Evolutionary conservation across 169 alveolate genomes (phyloP).

Genomic region (Fabrea salina): DNA sequence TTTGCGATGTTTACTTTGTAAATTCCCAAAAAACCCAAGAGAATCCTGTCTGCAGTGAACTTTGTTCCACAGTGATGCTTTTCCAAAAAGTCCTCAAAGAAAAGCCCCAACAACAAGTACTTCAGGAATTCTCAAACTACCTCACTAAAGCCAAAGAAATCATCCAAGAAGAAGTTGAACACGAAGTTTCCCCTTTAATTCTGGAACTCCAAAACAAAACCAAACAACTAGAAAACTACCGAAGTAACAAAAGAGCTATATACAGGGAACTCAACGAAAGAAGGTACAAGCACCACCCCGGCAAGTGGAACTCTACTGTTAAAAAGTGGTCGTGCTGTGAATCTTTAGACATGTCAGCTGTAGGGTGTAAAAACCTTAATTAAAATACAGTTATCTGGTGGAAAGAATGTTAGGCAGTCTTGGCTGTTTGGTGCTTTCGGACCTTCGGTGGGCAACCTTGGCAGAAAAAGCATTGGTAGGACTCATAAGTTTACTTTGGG

Average conservation of each 20-base stretch:
- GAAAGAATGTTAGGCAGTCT: too few relatives aligned
- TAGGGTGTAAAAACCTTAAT: slow-evolving; percentile 4
- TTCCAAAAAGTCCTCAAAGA: background rate
- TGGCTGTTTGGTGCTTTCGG: too few relatives aligned
- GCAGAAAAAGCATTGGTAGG: too few relatives aligned
- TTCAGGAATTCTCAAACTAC: background rate
- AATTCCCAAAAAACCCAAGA: background rate
- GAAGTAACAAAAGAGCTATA: background rate
- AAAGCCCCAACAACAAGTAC: too few relatives aligned
- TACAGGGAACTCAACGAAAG: background rate
- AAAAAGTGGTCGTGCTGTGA: slow-evolving; percentile 36
- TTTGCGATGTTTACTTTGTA: background rate
- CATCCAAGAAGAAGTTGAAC: background rate
- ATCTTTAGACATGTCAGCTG: background rate
- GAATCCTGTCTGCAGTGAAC: slow-evolving; percentile 12
- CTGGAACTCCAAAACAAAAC: background rate
- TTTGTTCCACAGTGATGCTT: background rate
- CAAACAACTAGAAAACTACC: background rate
- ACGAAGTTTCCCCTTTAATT: background rate
- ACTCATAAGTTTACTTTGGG: too few relatives aligned
- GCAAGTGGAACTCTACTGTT: slow-evolving; percentile 18
- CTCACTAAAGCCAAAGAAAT: background rate
- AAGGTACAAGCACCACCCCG: slow-evolving; percentile 28
- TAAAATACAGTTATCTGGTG: background rate
- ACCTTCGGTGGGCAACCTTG: too few relatives aligned